A percentile compares a stretch with the other conserved stretches of the same genome.
Conservation (phyloP, 441 rosid genomes). For the Bocquillonia castaneifolia region DNA sequence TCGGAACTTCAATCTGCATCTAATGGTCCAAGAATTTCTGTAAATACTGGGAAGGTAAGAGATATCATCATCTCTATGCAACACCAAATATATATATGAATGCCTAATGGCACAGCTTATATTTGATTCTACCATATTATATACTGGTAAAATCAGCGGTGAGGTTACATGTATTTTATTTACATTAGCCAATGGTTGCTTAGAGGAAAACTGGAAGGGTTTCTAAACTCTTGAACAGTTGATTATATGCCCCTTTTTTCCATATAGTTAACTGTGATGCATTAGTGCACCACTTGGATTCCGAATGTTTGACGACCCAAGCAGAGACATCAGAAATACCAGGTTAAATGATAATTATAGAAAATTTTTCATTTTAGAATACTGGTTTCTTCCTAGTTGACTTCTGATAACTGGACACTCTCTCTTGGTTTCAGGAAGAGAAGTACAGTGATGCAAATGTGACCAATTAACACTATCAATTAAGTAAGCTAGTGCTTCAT, state of each 20-base stretch:
- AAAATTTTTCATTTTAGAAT: slow-evolving; percentile 20
- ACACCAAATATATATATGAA: neutral
- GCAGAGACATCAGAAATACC: slow-evolving; percentile 33
- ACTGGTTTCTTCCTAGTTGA: neutral
- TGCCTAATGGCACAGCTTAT: neutral
- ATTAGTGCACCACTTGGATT: slow-evolving; percentile 36
- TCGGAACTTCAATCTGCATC: slow-evolving; percentile 34
- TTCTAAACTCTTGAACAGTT: neutral
- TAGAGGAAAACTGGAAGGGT: neutral
- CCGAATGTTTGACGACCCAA: slow-evolving; percentile 60
- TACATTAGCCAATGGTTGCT: neutral
- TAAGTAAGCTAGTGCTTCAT: neutral
- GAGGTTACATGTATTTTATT: neutral
- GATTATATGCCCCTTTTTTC: neutral
- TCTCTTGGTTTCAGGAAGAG: slow-evolving; percentile 15
- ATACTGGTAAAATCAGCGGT: neutral
- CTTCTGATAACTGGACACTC: neutral
- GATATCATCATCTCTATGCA: slow-evolving; percentile 8
- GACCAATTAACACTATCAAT: neutral
- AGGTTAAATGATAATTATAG: slow-evolving; percentile 21
- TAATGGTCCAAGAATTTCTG: slow-evolving; percentile 28
- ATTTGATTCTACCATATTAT: neutral
- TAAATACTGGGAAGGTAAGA: slow-evolving; percentile 34
- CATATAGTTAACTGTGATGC: slow-evolving; percentile 32
- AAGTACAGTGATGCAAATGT: slow-evolving; percentile 6